Evolutionary conservation across 352 stramenopile genomes (phyloP).

Genomic region (Stramenopiles sp.): DNA sequence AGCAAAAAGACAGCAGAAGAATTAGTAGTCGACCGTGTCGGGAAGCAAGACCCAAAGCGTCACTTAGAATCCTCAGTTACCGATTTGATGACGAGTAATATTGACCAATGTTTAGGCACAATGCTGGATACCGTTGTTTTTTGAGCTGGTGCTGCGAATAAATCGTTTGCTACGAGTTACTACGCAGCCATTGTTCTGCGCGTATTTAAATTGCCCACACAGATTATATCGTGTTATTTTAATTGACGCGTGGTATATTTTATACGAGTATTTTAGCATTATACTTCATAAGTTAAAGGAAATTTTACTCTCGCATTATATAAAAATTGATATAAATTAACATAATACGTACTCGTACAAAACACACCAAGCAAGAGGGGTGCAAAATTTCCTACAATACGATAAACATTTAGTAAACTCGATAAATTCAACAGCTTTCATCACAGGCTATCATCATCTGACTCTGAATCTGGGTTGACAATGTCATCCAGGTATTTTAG

Average conservation of each 20-base stretch:
- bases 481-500: background rate
- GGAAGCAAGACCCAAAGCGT: slow-evolving; percentile 84
- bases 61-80: slow-evolving; percentile 78
- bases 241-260: no score
- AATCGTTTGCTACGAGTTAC: background rate
- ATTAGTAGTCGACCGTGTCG: slow-evolving; percentile 89
- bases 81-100: slow-evolving; percentile 93
- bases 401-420: background rate
- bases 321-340: no score
- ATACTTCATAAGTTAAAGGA: no score
- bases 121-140: slow-evolving; percentile 99
- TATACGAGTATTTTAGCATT: no score
- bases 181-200: background rate
- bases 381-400: no score
- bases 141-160: slow-evolving; percentile 29
- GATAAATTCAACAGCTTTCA: background rate
- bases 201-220: background rate
- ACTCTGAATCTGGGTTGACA: background rate
- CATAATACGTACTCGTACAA: no score
- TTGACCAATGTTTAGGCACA: slow-evolving; percentile 88
- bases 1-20: slow-evolving; percentile 91
- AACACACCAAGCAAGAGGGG: no score
- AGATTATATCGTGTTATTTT: no score
- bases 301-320: no score
- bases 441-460: background rate